Evolutionary conservation across 75 land plant species (phyloP).

Genomic region (Selaginella tamariscina): DNA sequence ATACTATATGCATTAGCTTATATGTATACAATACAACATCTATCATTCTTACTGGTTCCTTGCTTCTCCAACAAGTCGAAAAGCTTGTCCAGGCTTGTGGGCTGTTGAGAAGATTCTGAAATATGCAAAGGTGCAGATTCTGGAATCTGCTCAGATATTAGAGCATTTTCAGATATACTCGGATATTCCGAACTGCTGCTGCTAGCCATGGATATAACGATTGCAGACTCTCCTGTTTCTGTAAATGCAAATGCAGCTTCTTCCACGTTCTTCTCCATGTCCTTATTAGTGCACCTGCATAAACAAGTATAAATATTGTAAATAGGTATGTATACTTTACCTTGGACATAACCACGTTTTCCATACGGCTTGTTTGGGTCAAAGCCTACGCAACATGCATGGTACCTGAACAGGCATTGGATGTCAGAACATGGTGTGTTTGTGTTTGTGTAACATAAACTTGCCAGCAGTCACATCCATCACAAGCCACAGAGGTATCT

Average conservation of each 20-base stretch:
- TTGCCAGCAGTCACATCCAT: constrained; percentile 91
- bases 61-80: not conserved
- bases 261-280: not conserved
- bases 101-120: not conserved
- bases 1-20: too few species aligned
- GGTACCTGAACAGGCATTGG: constrained; percentile 81
- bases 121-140: not conserved
- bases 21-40: too few species aligned
- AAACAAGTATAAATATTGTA: not conserved
- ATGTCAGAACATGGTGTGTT: too few species aligned
- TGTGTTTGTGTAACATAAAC: constrained; percentile 10
- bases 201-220: constrained; percentile 68
- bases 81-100: not conserved
- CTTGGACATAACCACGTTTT: constrained; percentile 87
- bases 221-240: constrained; percentile 87
- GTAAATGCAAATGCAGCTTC: constrained; percentile 40
- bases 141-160: not conserved
- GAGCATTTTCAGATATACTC: too few species aligned
- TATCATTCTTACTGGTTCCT: too few species aligned
- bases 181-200: constrained; percentile 8
- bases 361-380: constrained; percentile 48
- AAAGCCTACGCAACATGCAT: constrained; percentile 89
- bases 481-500: constrained; percentile 98
- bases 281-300: constrained; percentile 1
- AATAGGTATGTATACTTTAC: too few species aligned